Conservation (phyloP, 2,329 filamentous ascomycete species). For the Diplodia corticola region DNA sequence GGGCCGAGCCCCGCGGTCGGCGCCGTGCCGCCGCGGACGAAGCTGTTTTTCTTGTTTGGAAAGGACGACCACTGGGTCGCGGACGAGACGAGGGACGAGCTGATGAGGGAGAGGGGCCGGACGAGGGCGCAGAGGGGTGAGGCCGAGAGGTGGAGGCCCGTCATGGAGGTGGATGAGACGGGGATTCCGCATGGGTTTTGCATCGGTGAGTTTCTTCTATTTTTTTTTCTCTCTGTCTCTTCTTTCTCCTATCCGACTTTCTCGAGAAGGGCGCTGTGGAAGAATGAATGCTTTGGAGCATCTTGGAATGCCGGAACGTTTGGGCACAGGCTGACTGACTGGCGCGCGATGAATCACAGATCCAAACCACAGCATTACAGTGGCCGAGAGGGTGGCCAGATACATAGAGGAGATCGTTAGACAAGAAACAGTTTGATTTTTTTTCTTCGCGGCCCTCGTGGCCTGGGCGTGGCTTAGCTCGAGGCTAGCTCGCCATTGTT, state of each 20-base stretch:
- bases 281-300: too few relatives aligned
- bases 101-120: slow-evolving; percentile 50
- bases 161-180: slow-evolving; percentile 57
- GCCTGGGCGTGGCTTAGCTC: neutral
- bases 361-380: slow-evolving; percentile 46
- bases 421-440: slow-evolving; percentile 9
- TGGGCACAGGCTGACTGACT: neutral
- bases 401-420: slow-evolving; percentile 49
- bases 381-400: slow-evolving; percentile 52
- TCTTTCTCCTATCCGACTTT: neutral
- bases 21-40: slow-evolving; percentile 37
- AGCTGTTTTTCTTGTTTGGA: slow-evolving; percentile 61
- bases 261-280: too few relatives aligned
- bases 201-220: slow-evolving; percentile 45
- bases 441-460: neutral
- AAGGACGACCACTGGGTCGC: slow-evolving; percentile 64
- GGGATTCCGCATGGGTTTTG: slow-evolving; percentile 62
- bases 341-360: slow-evolving; percentile 29
- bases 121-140: slow-evolving; percentile 28
- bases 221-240: neutral
- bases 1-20: neutral
- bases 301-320: too few relatives aligned
- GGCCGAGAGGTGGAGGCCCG: slow-evolving; percentile 46
- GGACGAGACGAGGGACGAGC: slow-evolving; percentile 56
- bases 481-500: neutral